A percentile compares a stretch with the other conserved stretches of the same genome.
These are phyloP conservation scores for Periconia digitata DNA, from an alignment of 2,329 filamentous ascomycete species.

Conservation along the genomic window DNA sequence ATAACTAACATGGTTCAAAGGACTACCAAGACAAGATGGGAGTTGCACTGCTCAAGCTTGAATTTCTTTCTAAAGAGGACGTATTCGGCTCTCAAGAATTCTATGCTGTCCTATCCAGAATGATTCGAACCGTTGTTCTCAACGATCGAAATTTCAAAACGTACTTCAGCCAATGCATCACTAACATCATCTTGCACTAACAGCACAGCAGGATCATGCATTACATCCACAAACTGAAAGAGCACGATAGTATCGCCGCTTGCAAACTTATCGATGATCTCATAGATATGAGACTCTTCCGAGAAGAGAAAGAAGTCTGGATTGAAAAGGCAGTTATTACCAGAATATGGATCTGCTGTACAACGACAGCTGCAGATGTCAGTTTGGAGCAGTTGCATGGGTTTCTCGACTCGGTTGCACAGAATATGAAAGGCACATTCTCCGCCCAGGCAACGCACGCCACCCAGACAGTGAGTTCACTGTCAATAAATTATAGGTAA, in stretches of 20 bases:
- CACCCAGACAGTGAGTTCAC: constrained; percentile 61
- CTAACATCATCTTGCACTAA: constrained; percentile 8
- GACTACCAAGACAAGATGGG: constrained; percentile 66
- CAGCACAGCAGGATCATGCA: constrained; percentile 55
- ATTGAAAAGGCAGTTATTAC: constrained; percentile 70
- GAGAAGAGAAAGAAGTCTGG: constrained; percentile 57
- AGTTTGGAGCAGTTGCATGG: constrained; percentile 43
- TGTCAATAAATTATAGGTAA: not conserved
- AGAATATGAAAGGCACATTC: constrained; percentile 52
- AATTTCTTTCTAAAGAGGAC: constrained; percentile 58
- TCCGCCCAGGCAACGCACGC: constrained; percentile 65
- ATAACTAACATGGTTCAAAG: constrained; percentile 2
- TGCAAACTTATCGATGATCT: constrained; percentile 63
- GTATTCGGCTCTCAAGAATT: constrained; percentile 44
- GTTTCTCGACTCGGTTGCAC: constrained; percentile 52
- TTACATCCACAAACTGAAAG: constrained; percentile 66
- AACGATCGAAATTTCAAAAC: constrained; percentile 66
- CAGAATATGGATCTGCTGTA: constrained; percentile 66
- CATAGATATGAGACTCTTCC: constrained; percentile 58
- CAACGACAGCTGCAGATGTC: constrained; percentile 42
- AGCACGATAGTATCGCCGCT: constrained; percentile 42
- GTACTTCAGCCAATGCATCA: constrained; percentile 30
- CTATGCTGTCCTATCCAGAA: constrained; percentile 57
- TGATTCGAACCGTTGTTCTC: constrained; percentile 63
- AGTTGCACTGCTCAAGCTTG: constrained; percentile 68